Conservation (phyloP, 2,329 filamentous ascomycete genomes). For the Cercospora brassicicola region DNA sequence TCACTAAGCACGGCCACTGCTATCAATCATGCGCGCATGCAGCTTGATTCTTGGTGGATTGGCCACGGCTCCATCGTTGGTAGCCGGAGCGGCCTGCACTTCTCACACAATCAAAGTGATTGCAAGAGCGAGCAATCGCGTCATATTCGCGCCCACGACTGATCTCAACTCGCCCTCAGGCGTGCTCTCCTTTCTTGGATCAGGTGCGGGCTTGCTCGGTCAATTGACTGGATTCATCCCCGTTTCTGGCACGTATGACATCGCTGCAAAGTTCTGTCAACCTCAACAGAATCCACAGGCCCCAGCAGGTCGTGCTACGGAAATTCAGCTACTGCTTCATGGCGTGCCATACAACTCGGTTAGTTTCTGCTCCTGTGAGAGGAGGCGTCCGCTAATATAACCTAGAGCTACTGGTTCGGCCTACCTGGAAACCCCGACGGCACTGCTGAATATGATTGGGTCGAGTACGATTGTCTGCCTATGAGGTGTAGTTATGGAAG, state of each 20-base stretch:
- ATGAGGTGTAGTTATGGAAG: not conserved
- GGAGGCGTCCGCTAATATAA: not conserved
- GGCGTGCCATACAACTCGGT: conserved; percentile 24
- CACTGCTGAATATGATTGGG: conserved; percentile 22
- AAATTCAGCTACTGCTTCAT: conserved; percentile 23
- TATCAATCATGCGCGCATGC: not conserved
- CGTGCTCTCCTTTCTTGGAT: conserved; percentile 20
- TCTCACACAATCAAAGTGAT: conserved; percentile 16
- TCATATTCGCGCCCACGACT: conserved; percentile 15
- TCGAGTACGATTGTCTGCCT: conserved; percentile 8
- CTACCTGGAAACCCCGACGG: conserved; percentile 23
- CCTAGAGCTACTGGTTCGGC: conserved; percentile 25
- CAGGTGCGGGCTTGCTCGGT: conserved; percentile 22
- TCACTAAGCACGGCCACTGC: not conserved
- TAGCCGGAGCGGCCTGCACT: conserved; percentile 16
- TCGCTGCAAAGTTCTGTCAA: conserved; percentile 22
- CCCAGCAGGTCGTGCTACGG: conserved; percentile 13
- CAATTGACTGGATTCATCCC: conserved; percentile 17
- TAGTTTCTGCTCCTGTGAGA: not conserved
- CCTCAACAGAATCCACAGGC: conserved; percentile 10
- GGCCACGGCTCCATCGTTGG: conserved; percentile 9
- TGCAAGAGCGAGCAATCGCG: conserved; percentile 17
- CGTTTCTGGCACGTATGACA: conserved; percentile 20
- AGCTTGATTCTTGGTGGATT: not conserved
- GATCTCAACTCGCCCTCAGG: conserved; percentile 20